A percentile compares a stretch with the other conserved stretches of the same genome.
Evolutionary conservation across 257 asterid genomes (phyloP).

Genomic region (Capsicum rhomboideum): DNA sequence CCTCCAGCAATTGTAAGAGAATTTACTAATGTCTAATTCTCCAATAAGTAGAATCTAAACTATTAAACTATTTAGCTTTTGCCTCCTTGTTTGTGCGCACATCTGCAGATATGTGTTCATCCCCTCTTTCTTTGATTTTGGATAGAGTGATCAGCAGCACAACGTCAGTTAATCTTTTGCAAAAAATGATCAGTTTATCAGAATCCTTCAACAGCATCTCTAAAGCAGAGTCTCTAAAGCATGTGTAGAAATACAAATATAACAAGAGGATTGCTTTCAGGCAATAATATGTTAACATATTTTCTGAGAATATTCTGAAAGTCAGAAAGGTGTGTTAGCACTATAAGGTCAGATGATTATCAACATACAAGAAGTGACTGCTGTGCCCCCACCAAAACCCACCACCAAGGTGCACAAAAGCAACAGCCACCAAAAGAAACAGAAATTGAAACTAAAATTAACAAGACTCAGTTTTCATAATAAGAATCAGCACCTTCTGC

Average conservation of each 20-base stretch:
- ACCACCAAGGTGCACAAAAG: background rate
- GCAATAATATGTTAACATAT: background rate
- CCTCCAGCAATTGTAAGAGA: background rate
- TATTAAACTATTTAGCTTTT: background rate
- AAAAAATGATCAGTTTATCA: background rate
- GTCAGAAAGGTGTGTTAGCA: background rate
- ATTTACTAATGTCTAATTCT: background rate
- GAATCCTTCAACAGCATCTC: background rate
- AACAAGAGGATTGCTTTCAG: background rate
- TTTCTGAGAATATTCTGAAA: background rate
- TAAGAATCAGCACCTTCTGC: slow-evolving; percentile 35
- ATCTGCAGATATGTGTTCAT: background rate
- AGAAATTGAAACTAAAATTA: background rate
- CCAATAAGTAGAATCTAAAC: background rate
- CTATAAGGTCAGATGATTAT: background rate
- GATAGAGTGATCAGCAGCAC: background rate
- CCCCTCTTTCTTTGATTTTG: background rate
- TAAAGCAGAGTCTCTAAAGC: background rate
- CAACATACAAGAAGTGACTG: background rate
- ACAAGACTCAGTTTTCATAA: background rate
- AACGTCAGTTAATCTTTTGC: background rate
- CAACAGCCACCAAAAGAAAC: background rate
- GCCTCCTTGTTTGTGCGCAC: background rate
- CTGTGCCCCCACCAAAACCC: background rate
- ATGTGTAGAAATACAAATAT: background rate